A percentile compares a stretch with the other conserved stretches of the same genome.
Conservation (phyloP, 139 green algal species). For the Volvox reticuliferus region DNA sequence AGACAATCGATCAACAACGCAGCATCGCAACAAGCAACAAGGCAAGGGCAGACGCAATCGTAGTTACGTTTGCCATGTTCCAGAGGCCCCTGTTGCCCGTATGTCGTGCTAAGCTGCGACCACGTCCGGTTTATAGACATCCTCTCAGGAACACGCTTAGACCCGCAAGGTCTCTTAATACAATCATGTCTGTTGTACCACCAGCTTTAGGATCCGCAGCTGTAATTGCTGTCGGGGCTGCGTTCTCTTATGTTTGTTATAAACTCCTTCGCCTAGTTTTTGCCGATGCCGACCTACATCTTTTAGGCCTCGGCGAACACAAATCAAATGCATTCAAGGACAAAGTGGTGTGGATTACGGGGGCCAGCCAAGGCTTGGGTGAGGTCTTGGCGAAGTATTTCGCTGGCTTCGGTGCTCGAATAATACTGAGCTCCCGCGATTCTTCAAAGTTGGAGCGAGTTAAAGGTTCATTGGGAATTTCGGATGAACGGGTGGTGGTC, state of each 20-base stretch:
- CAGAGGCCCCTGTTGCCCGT: not conserved
- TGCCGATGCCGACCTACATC: slow-evolving; percentile 52
- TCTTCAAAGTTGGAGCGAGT: slow-evolving; percentile 28
- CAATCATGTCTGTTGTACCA: not conserved
- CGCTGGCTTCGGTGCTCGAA: slow-evolving; percentile 52
- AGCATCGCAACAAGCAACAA: not conserved
- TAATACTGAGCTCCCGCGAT: slow-evolving; percentile 27
- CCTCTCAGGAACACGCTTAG: not conserved
- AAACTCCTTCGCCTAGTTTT: slow-evolving; percentile 39
- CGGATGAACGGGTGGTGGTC: slow-evolving; percentile 55
- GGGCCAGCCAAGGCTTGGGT: slow-evolving; percentile 84
- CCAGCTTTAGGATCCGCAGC: not conserved
- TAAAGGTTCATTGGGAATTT: not conserved
- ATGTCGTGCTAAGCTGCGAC: not conserved
- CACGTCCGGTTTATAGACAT: not conserved
- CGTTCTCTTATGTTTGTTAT: slow-evolving; percentile 14
- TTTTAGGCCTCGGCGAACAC: slow-evolving; percentile 34
- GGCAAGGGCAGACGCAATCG: not conserved
- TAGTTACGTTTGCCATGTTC: not conserved
- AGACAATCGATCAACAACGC: not conserved
- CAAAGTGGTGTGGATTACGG: slow-evolving; percentile 90
- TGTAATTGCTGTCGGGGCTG: not conserved
- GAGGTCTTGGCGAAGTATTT: slow-evolving; percentile 73
- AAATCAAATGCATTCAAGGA: slow-evolving; percentile 39
- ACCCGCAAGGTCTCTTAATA: not conserved